These are phyloP conservation scores for Oryza nivara DNA, from an alignment of 176 grass and related monocot species.

Conservation along the genomic window DNA sequence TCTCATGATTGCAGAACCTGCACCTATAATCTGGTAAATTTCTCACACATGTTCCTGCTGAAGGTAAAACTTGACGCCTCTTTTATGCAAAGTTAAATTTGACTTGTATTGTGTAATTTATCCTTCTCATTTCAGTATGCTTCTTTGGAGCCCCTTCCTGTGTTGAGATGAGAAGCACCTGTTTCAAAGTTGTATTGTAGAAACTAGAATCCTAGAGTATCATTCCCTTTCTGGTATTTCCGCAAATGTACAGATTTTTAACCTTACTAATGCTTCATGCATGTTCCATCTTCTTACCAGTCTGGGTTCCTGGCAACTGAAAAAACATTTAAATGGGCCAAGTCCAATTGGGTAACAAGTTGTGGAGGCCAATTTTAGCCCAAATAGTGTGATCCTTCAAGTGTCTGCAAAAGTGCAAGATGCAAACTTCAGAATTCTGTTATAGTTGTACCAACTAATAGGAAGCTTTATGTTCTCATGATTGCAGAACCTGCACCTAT, in stretches of 20 bases:
- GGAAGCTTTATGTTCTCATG: constrained; percentile 2
- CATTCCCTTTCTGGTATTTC: not conserved
- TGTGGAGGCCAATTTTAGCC: constrained; percentile 22
- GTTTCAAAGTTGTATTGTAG: not conserved
- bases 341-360: not conserved
- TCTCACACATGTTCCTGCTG: not conserved
- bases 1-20: constrained; percentile 6
- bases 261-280: not conserved
- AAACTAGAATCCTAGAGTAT: not conserved
- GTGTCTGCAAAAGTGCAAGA: not conserved
- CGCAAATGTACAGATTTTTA: not conserved
- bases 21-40: not conserved
- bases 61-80: constrained; percentile 4
- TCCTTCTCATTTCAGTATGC: constrained; percentile 7
- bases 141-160: not conserved
- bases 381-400: constrained; percentile 13
- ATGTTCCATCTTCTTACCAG: not conserved
- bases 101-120: not conserved
- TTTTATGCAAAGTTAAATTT: constrained; percentile 12
- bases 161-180: not conserved
- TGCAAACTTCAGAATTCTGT: not conserved
- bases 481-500: not conserved
- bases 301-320: not conserved
- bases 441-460: not conserved
- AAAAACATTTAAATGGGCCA: constrained; percentile 27